Evolutionary conservation across 1,284 basidiomycete genomes (phyloP).

Genomic region (Cutaneotrichosporon dermatis): DNA sequence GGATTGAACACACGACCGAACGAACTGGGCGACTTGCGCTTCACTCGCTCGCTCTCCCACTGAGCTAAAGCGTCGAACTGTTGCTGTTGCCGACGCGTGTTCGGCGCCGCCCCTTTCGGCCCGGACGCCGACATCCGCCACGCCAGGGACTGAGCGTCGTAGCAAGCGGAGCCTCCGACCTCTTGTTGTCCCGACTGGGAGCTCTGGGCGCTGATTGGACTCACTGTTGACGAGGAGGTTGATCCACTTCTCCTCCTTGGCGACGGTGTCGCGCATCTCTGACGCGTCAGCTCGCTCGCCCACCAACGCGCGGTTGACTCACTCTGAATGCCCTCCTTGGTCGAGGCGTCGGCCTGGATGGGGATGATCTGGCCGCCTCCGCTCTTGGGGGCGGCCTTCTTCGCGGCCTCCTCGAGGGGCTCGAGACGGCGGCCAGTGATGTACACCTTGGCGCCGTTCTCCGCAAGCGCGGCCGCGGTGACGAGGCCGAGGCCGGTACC

Average conservation of each 20-base stretch:
- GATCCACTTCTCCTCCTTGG: constrained; percentile 9
- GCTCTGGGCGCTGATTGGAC: background rate
- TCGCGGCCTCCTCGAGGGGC: constrained; percentile 33
- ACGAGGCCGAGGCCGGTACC: constrained; percentile 38
- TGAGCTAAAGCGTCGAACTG: background rate
- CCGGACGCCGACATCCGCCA: too few species aligned
- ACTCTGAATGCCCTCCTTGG: constrained; percentile 13
- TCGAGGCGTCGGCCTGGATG: constrained; percentile 8
- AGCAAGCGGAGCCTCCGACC: too few species aligned
- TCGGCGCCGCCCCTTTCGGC: too few species aligned
- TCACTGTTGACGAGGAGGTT: constrained; percentile 13
- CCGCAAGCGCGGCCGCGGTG: constrained; percentile 39
- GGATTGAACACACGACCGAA: constrained; percentile 2
- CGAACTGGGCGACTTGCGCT: background rate
- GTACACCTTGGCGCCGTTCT: constrained; percentile 49
- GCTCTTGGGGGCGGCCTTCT: constrained; percentile 16
- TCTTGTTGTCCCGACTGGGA: too few species aligned
- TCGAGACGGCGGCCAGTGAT: constrained; percentile 47
- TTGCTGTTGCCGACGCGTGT: too few species aligned
- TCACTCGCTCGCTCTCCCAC: background rate
- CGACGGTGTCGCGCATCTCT: constrained; percentile 10
- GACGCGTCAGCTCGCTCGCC: background rate
- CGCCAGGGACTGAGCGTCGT: too few species aligned
- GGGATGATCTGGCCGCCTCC: constrained; percentile 15
- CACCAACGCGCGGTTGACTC: background rate